Evolutionary conservation across 345 rosid species (phyloP).

Genomic region (Populus ilicifolia): DNA sequence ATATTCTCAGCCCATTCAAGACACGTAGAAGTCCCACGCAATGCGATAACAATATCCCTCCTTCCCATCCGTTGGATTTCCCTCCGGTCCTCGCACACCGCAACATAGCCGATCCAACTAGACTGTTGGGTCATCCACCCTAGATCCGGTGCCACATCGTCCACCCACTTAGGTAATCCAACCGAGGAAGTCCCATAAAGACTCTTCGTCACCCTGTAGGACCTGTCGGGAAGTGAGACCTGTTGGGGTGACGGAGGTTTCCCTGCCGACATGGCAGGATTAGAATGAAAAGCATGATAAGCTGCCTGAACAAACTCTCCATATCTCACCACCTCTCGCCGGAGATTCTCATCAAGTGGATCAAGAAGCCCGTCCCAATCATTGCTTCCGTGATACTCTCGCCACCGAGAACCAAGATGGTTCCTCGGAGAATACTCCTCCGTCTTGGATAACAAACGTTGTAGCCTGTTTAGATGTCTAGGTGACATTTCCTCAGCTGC

Average conservation of each 20-base stretch:
- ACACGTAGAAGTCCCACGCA: slow-evolving; percentile 92
- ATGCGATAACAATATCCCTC: slow-evolving; percentile 81
- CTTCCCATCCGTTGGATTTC: slow-evolving; percentile 97
- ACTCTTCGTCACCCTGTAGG: slow-evolving; percentile 67
- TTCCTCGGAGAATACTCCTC: slow-evolving; percentile 81
- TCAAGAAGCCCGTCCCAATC: slow-evolving; percentile 55
- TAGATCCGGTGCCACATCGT: slow-evolving; percentile 75
- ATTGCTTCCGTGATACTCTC: slow-evolving; percentile 51
- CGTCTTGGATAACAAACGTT: slow-evolving; percentile 64
- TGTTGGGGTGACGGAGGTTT: slow-evolving; percentile 49
- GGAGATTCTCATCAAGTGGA: slow-evolving; percentile 60
- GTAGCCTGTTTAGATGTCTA: slow-evolving; percentile 57
- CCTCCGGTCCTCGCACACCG: slow-evolving; percentile 67
- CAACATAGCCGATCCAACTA: slow-evolving; percentile 93
- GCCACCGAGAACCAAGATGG: slow-evolving; percentile 69
- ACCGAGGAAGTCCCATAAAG: slow-evolving; percentile 90
- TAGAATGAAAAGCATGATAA: slow-evolving; percentile 64
- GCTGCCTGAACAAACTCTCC: slow-evolving; percentile 56
- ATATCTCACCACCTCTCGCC: slow-evolving; percentile 55
- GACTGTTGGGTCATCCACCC: slow-evolving; percentile 94
- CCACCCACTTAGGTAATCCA: slow-evolving; percentile 78
- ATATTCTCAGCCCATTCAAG: slow-evolving; percentile 96
- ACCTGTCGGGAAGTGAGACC: slow-evolving; percentile 64
- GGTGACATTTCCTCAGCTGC: slow-evolving; percentile 96
- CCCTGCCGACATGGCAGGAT: slow-evolving; percentile 61